These are phyloP conservation scores for Plasmodium billcollinsi DNA, from an alignment of 169 alveolate species.

Conservation along the genomic window DNA sequence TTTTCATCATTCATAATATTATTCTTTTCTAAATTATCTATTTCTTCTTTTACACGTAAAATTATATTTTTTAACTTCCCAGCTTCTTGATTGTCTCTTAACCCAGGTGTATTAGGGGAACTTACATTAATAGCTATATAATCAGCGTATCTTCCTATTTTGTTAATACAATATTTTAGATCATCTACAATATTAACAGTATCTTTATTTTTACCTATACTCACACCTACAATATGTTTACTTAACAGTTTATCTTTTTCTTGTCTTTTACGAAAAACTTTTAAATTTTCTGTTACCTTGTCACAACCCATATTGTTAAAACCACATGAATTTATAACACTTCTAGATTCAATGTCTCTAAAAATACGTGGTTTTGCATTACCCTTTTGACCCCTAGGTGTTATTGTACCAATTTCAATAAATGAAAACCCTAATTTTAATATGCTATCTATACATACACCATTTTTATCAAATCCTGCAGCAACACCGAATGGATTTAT, in stretches of 20 bases:
- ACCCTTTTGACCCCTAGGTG: constrained; percentile 90
- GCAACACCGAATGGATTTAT: constrained; percentile 87
- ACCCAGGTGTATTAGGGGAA: constrained; percentile 91
- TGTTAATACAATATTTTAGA: constrained; percentile 76
- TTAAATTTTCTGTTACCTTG: constrained; percentile 82
- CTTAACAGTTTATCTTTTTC: constrained; percentile 83
- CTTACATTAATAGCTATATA: constrained; percentile 88
- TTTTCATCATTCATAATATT: not conserved
- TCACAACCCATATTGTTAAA: constrained; percentile 89
- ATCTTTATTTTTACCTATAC: constrained; percentile 88
- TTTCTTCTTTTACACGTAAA: constrained; percentile 76
- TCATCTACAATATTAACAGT: constrained; percentile 84
- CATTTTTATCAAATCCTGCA: constrained; percentile 92
- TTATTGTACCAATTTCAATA: constrained; percentile 90
- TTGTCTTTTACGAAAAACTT: constrained; percentile 78
- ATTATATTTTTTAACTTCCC: constrained; percentile 79
- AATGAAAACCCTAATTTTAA: constrained; percentile 90
- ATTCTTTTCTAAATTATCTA: constrained; percentile 34
- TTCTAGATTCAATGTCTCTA: constrained; percentile 83
- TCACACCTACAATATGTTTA: constrained; percentile 87
- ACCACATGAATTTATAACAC: constrained; percentile 88
- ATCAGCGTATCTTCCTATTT: constrained; percentile 88
- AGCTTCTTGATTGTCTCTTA: constrained; percentile 86
- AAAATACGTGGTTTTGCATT: constrained; percentile 89
- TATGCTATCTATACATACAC: constrained; percentile 83